Evolutionary conservation across 208 protist species (phyloP).

Genomic region (Leishmania tarentolae): DNA sequence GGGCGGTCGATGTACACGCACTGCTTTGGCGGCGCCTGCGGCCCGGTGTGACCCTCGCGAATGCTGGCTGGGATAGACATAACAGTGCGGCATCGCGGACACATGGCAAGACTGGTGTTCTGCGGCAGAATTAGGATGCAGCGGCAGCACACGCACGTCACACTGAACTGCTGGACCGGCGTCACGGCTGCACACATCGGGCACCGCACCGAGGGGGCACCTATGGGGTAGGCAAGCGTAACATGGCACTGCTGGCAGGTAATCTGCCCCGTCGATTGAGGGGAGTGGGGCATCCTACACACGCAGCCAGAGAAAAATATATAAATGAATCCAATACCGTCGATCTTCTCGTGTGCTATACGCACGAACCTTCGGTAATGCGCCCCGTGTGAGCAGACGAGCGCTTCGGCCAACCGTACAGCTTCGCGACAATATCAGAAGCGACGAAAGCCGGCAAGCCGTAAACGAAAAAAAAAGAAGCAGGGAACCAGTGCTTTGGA

Average conservation of each 20-base stretch:
- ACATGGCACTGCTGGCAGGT: slow-evolving; percentile 77
- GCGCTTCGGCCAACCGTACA: background rate
- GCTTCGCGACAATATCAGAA: background rate
- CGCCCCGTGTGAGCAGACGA: background rate
- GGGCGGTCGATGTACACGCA: slow-evolving; percentile 85
- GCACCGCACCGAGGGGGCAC: slow-evolving; percentile 81
- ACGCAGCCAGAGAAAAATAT: background rate
- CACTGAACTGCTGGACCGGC: slow-evolving; percentile 79
- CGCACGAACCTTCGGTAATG: background rate
- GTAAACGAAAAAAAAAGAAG: background rate
- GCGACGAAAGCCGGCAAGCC: background rate
- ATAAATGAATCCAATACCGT: background rate
- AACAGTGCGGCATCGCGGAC: slow-evolving; percentile 79
- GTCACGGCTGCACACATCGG: slow-evolving; percentile 86
- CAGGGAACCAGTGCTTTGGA: background rate
- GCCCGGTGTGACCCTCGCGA: slow-evolving; percentile 64
- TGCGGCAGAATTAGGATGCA: slow-evolving; percentile 83
- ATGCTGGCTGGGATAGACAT: slow-evolving; percentile 86
- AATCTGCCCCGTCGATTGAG: slow-evolving; percentile 79
- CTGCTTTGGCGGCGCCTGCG: slow-evolving; percentile 64
- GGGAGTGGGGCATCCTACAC: slow-evolving; percentile 50
- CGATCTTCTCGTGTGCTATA: background rate
- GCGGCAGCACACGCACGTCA: slow-evolving; percentile 81
- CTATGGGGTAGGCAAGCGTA: slow-evolving; percentile 84
- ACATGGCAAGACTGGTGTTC: slow-evolving; percentile 88